Evolutionary conservation across 352 stramenopile species (phyloP), one percentile per base, ranked within the genome.

Genomic region (Phytopythium litorale): DNA sequence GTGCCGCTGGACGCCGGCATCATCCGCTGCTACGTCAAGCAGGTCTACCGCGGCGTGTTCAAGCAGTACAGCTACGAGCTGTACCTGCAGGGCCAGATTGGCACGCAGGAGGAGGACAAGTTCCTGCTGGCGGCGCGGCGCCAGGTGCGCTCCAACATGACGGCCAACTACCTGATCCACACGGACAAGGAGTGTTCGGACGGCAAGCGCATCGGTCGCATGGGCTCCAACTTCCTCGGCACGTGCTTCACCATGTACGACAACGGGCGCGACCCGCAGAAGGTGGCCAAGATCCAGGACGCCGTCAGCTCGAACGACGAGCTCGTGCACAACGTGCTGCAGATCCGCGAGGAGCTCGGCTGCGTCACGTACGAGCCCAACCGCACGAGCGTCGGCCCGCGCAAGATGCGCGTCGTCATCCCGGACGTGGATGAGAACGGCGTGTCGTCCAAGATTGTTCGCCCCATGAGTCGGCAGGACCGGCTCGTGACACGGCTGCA

Each of bases 111-210:
- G 60, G 81, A 89, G 60, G 87, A 95, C 64, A 84, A 78, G 60
- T 93, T 95, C 60, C 28, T 95, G 15, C 56, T 95, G 37, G 69
- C 84, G 23, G 86, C 87, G 25, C 73, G 82, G 62, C 83, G 86
- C 21, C 87, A 95, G 66, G 80, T 95, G 68, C 83, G 87, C n/a
- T 90, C 84, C 9, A 93, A 93, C 51, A 95, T 95, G 87, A 94
- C 84, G 28, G 85, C 83, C 33, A 94, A 95, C 68, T 95, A 95
- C 65, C 81, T 76, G 25, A 93, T 95, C 65, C 88, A 83, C 64
- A 92, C 87, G 35, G 83, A 92, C 69, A 87, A 89, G 66, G 78
- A 92, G 49, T 90, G 87, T 65, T 74, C 76, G 11, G 85, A 94
- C 37, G 65, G 42, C 8, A 76, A 80, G 9, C 87, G 87, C 19